phyloP scores from a whole-genome alignment of 176 grass and related monocot species.

The Avena sativa region DNA sequence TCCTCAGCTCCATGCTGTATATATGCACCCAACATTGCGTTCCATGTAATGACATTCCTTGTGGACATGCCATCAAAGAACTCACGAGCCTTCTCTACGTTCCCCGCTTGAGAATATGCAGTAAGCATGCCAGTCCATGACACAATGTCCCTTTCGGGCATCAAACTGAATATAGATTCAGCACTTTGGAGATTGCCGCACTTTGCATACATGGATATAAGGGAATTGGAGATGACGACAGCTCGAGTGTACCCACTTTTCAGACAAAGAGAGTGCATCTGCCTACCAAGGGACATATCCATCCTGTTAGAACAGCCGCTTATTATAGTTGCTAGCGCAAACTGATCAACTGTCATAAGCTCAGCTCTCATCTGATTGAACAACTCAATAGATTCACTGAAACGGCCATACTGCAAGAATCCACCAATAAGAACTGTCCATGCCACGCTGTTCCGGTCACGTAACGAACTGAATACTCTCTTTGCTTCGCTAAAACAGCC shows the following conservation, averaged over 20 bases:
- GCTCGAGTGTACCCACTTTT: slow-evolving; percentile 63
- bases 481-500: slow-evolving; percentile 66
- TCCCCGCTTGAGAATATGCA: slow-evolving; percentile 78
- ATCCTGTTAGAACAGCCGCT: slow-evolving; percentile 75
- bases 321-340: slow-evolving; percentile 74
- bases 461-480: slow-evolving; percentile 63
- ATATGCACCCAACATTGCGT: slow-evolving; percentile 81
- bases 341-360: slow-evolving; percentile 63
- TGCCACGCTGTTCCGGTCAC: slow-evolving; percentile 55
- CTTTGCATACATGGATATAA: slow-evolving; percentile 90
- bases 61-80: slow-evolving; percentile 76
- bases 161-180: slow-evolving; percentile 77
- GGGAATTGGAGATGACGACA: slow-evolving; percentile 79
- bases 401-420: slow-evolving; percentile 63
- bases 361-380: slow-evolving; percentile 92
- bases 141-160: slow-evolving; percentile 75
- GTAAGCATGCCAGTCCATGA: slow-evolving; percentile 99
- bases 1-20: slow-evolving; percentile 84
- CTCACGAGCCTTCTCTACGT: slow-evolving; percentile 61
- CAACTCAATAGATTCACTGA: slow-evolving; percentile 72
- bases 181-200: slow-evolving; percentile 62
- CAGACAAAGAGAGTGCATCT: slow-evolving; percentile 74
- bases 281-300: slow-evolving; percentile 68
- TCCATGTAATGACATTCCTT: slow-evolving; percentile 94
- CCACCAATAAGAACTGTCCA: slow-evolving; percentile 92